These are phyloP conservation scores for Colletotrichum sp. DNA, from an alignment of 2,329 filamentous ascomycete species.

Conservation along the genomic window DNA sequence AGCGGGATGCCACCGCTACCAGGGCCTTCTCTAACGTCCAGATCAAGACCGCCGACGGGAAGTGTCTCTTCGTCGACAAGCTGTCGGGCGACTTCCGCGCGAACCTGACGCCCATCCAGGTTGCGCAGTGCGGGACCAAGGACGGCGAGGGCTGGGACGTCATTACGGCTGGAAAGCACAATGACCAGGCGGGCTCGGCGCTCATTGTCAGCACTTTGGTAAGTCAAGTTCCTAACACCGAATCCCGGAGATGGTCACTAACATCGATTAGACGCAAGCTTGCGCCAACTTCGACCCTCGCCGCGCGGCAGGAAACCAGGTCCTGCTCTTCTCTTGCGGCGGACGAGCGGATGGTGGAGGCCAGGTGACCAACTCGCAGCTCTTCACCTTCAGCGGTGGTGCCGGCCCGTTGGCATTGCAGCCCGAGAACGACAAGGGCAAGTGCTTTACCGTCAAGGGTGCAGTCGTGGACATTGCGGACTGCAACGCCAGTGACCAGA, in stretches of 20 bases:
- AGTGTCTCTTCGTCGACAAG: constrained; percentile 50
- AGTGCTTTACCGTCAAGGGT: constrained; percentile 52
- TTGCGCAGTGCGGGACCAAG: constrained; percentile 46
- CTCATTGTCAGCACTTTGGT: constrained; percentile 60
- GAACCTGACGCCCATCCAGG: constrained; percentile 51
- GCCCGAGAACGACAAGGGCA: constrained; percentile 49
- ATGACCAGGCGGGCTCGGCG: constrained; percentile 48
- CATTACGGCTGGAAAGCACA: constrained; percentile 56
- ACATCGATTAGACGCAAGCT: constrained; percentile 50
- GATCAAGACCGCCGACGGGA: constrained; percentile 48
- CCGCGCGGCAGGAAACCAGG: constrained; percentile 54
- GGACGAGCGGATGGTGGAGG: constrained; percentile 61
- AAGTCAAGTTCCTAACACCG: neutral
- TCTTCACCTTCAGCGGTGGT: constrained; percentile 51
- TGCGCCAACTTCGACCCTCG: constrained; percentile 64
- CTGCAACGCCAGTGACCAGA: constrained; percentile 43
- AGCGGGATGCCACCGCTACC: constrained; percentile 47
- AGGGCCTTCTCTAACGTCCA: constrained; percentile 48
- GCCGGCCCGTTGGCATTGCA: constrained; percentile 46
- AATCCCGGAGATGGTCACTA: neutral
- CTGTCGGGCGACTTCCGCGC: constrained; percentile 53
- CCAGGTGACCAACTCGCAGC: constrained; percentile 54
- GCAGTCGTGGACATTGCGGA: constrained; percentile 46
- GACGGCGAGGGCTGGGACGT: constrained; percentile 52
- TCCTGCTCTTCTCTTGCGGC: constrained; percentile 63